These are phyloP conservation scores for Conoideocrella luteorostrata DNA, from an alignment of 2,329 filamentous ascomycete genomes.

Conservation along the genomic window DNA sequence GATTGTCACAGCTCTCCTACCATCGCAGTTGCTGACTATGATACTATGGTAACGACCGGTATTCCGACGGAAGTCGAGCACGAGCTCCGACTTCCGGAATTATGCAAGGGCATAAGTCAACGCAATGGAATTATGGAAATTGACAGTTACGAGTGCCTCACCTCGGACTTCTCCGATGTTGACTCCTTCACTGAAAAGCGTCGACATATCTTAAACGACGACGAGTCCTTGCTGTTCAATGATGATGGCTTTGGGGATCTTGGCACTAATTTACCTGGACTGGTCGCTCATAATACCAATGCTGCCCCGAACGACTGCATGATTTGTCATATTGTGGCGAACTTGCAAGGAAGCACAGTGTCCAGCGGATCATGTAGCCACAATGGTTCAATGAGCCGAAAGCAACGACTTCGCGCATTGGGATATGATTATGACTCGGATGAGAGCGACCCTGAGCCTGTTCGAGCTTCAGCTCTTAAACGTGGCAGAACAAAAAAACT, in stretches of 20 bases:
- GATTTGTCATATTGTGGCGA: conserved; percentile 11
- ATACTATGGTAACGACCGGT: too few relatives aligned
- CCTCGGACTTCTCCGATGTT: conserved; percentile 20
- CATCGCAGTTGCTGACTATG: conserved; percentile 2
- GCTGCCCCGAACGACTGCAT: conserved; percentile 8
- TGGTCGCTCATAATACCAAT: conserved; percentile 11
- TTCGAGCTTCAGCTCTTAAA: neutral
- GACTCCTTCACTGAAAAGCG: conserved; percentile 25
- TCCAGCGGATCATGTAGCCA: conserved; percentile 5
- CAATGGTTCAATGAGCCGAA: conserved; percentile 11
- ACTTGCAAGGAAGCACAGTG: neutral
- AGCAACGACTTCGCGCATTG: conserved; percentile 16
- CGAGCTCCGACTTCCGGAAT: neutral
- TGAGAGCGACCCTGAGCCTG: conserved; percentile 5
- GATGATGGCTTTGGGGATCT: conserved; percentile 27
- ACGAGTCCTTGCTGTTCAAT: conserved; percentile 31
- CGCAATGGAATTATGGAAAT: neutral
- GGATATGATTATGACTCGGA: conserved; percentile 20
- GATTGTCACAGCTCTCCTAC: conserved; percentile 1
- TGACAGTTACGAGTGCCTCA: conserved; percentile 9
- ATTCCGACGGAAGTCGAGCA: too few relatives aligned
- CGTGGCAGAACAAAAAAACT: conserved; percentile 8
- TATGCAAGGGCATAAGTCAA: neutral
- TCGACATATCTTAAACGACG: conserved; percentile 16
- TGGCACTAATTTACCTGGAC: conserved; percentile 26